Evolutionary conservation across 768 basidiomycete species (phyloP), one percentile per base, ranked within the genome.

Genomic region (Kockovaella imperatae): DNA sequence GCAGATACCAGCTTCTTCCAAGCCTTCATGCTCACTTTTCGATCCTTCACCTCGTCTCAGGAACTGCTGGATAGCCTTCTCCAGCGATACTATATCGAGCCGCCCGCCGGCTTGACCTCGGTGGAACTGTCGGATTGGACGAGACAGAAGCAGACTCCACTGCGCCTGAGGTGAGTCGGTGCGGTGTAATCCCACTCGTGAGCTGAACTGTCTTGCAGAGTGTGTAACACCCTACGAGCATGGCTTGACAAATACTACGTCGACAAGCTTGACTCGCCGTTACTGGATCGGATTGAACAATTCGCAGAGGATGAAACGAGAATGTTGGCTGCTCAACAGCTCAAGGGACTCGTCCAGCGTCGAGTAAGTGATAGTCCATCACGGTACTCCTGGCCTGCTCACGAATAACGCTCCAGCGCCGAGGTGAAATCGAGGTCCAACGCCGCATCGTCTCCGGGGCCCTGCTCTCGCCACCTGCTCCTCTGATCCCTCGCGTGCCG

Each of bases 11-110:
- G 79, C 5, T 93, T 84, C 72, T 85, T 78, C 68, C 83, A 83
- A 66, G 83, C 90, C 0, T 97, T 97, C 78, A 73, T 97, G 56
- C 83, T 95, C 80, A 95, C 93, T 0, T 95, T 87, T 76, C 87
- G 90, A 64, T 90, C 88, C 0, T 96, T 97, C 71, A 87, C 86
- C 14, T 83, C 82, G 4, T 75, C 86, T 36, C 79, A 86, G 47
- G 83, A 88, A 40, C 74, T 97, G 7, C 83, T 93, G 46, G 82
- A 88, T 49, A 76, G 84, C 15, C 80, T 97, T 17, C 78, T 85
- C 5, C 76, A 78, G 35, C 81, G 93, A 15, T 97, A 89, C 73
- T 76, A 78, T 59, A 83, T 90, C 23, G 76, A 79, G 41, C 77
- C 86, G 20, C 93, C 90, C 0, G 75, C 78, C 4, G 81, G 78